Base-by-base conservation (phyloP, 169 alveolate genomes). In the Besnoitia besnoiti region DNA sequence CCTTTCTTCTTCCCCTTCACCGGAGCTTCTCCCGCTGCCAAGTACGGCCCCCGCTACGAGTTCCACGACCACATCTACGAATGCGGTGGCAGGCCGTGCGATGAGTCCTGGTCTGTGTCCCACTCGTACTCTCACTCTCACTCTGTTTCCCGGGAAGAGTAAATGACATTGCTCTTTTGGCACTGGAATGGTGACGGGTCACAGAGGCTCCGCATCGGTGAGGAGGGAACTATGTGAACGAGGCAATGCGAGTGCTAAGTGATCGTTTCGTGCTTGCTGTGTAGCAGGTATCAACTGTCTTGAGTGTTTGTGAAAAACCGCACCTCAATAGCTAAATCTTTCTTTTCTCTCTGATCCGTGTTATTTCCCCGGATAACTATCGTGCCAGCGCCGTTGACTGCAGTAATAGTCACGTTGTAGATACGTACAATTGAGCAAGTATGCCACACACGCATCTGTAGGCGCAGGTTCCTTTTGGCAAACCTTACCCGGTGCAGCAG, bases 61-160 rank as follows among this genome's bases (percentile, higher is more conserved):
- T 73, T 73, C 82, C 82, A 73, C 82, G 82, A 73, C 82, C 82
- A 73, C 46, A 73, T 73, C 82, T 73, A 73, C 46, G 82, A 73
- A 42, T 73, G 82, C 82, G 82, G 82, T 73, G 82, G 82, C 47
- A 73, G 82, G 24, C 82, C 82, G 16, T 73, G 82, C 82, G 82
- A 73, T n/a, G 82, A 73, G 46, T 27, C 39, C 46, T 73, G 12
- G 44, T 73, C 82, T 42, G n/a, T n/a, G 3, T 73, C 82, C 0
- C 82, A 73, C 82, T 73, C 82, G 47, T 73, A 73, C 82, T 73
- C 82, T 8, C 82, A 73, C 46, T 73, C 82, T 35, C 82, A 73
- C 46, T 73, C 82, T 42, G 82, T 73, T 10, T 73, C 82, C 82
- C 44, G 82, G 82, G 82, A 73, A n/a, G 82, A 73, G 16, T 73